Evolutionary conservation across 2,329 filamentous ascomycete species (phyloP), one percentile per base, ranked within the genome.

Genomic region (Aspergillus aculeatus): DNA sequence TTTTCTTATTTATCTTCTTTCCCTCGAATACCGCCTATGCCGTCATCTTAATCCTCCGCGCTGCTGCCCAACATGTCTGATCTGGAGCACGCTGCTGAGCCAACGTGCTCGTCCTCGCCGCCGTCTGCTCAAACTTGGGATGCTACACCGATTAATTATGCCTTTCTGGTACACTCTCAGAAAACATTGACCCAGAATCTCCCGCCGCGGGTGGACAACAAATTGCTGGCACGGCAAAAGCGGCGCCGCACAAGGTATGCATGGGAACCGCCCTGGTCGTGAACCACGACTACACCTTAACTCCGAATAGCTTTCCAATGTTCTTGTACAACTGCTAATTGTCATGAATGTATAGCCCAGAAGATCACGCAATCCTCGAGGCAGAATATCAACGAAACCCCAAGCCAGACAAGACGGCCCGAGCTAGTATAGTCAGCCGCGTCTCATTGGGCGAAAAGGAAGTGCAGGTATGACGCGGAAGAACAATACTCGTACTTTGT

Each of bases 361-460:
- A 94, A 77, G 94, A 98, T 79, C 94, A 96, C 80, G 85, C 88
- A 55, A 85, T 96, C 56, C 87, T 97, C 62, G 94, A 97, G 77
- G 84, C 89, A 38, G 92, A 94, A 60, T 97, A 96, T 73, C 84
- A 86, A 68, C 84, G 82, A 63, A 96, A 97, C 74, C 86, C 91
- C 6, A 97, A 96, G 76, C 94, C 94, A 35, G 93, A 96, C 80
- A 97, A 96, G 78, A 84, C 87, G 58, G 89, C 91, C 75, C 91
- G 94, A 78, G 84, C 91, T 50, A 88, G 89, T 60, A 92, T 98
- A 64, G 91, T 96, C 61, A 85, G 86, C 77, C 90, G 88, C 76
- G 92, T 97, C 62, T 89, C 91, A 24, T 83, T 98, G 64, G 94
- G 91, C 66, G 93, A 97, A 80, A 97, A 96, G 77, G 93, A 97